Base-by-base conservation (phyloP, 2,329 filamentous ascomycete species). In the Sporothrix globosa region DNA sequence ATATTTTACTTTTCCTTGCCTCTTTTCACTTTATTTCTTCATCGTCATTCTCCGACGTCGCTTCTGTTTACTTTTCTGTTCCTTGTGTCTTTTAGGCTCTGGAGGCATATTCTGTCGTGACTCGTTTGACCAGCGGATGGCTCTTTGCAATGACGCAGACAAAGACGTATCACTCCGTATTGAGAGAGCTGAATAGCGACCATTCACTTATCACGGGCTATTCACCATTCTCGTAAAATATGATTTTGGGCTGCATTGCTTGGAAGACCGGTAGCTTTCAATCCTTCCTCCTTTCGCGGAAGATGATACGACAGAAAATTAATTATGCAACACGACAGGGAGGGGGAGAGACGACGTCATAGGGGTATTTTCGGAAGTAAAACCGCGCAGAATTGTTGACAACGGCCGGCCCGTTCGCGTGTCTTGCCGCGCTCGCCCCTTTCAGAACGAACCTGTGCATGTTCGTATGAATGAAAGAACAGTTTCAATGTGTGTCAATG, bases 381-480 rank as follows among this genome's bases (percentile, higher is more conserved):
- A 67, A 39, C 63, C 30, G 27, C 48, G 27, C 46, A 67, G 19
- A 69, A 39, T 34, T 24, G 27, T 63, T 69, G 19, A 34, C 30
- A 52, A 21, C 24, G 17, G 6, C 39, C 13, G 13, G 34, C 58
- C 17, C 48, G 17, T 3, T 58, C 30, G 17, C 39, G 58, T 19
- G 39, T 21, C n/a, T 46, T 61, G 17, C 54, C 30, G 30, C 54
- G 30, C 30, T n/a, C n/a, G n/a, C n/a, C n/a, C n/a, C n/a, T n/a
- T n/a, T n/a, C n/a, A n/a, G n/a, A n/a, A n/a, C n/a, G 7, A 34
- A 34, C 34, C 34, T 34, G 5, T 7, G 34, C 34, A 34, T 9
- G 34, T 34, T 41, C 41, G 14, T 11, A 4, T 6, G 3, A 19
- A 19, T 11, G 9, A 14, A 19, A 24, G n/a, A n/a, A 34, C 27